Base-by-base conservation (phyloP, 805 yeast genomes). In the Yarrowia phangngaensis region DNA sequence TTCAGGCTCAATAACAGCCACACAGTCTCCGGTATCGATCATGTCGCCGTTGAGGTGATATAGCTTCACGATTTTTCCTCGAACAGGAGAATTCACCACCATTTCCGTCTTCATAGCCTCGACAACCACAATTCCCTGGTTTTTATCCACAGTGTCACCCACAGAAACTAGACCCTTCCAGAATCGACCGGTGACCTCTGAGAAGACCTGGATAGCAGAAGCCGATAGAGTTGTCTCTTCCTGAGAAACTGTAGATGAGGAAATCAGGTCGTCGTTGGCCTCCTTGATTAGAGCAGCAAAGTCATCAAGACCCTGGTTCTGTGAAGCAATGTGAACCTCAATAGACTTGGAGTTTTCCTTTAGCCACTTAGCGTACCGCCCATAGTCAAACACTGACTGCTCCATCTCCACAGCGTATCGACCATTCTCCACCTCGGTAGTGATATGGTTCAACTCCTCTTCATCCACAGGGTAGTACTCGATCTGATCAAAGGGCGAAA, bases 31-130 rank as follows among this genome's bases (percentile, higher is more conserved):
- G 29, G 96, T 87, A 53, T 90, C 97, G 30, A 90, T 95, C 84
- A 92, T 85, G 61, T 90, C 96, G 60, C 97, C 97, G 61, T 87
- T 86, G 50, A 74, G 72, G 64, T 87, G 95, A 16, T 71, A 70
- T 43, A 66, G 58, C 54, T 63, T 63, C 36, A 60, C 60, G 3
- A 66, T 59, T 49, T 54, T 64, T 23, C 69, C 69, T 6, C 34
- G 51, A 5, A 52, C 57, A 1, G 95, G 74, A 15, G 97, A 79
- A 49, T 67, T 71, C 26, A 90, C 95, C 43, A 79, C 76, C 97
- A 90, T 90, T 68, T 90, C 98, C 0, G 97, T 92, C 73, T 90
- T 90, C 98, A 90, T 90, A 50, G 98, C 97, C 67, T 90, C 98
- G 48, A 90, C 85, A 29, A 92, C 87, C 56, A 90, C 76, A 53